Percentiles rank a stretch among this genome's conserved stretches.
phyloP scores from a whole-genome alignment of 1,139 yeast genomes.

The Suhomyces yuchorum region DNA sequence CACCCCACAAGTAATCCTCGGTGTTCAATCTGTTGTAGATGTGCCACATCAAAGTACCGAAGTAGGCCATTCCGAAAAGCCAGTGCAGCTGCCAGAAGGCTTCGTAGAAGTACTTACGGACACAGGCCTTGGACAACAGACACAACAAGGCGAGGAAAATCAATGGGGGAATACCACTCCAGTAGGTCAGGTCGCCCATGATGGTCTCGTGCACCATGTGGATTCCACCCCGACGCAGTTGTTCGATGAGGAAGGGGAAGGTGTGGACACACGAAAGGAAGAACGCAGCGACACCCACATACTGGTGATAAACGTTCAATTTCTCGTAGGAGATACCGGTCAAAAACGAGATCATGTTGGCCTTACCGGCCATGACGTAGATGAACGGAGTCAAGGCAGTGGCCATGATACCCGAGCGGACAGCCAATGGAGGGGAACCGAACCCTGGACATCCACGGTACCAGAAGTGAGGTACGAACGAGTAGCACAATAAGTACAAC shows the following conservation, averaged over 20 bases:
- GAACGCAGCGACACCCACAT: constrained; percentile 47
- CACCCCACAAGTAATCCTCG: constrained; percentile 55
- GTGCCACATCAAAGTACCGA: constrained; percentile 57
- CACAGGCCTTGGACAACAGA: constrained; percentile 43
- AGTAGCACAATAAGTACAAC: constrained; percentile 48
- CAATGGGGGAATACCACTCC: constrained; percentile 47
- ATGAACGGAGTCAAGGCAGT: constrained; percentile 56
- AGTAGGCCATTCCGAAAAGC: constrained; percentile 57
- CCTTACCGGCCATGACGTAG: constrained; percentile 54
- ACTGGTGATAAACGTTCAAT: constrained; percentile 55
- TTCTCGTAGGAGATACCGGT: constrained; percentile 62
- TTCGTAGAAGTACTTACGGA: constrained; percentile 53
- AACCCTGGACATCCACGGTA: constrained; percentile 58
- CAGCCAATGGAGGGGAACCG: constrained; percentile 68
- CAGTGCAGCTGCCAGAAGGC: constrained; percentile 59
- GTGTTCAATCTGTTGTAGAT: constrained; percentile 39
- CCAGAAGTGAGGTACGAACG: constrained; percentile 55
- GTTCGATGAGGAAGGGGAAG: constrained; percentile 54
- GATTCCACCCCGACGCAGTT: constrained; percentile 54
- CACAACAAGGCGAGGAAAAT: constrained; percentile 50
- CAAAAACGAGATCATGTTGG: constrained; percentile 50
- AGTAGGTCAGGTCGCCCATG: constrained; percentile 22
- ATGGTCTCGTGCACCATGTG: constrained; percentile 21
- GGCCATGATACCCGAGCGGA: constrained; percentile 56
- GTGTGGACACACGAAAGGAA: constrained; percentile 56